These are phyloP conservation scores for Apiotrichum laibachii DNA, from an alignment of 1,284 basidiomycete species.

Conservation along the genomic window DNA sequence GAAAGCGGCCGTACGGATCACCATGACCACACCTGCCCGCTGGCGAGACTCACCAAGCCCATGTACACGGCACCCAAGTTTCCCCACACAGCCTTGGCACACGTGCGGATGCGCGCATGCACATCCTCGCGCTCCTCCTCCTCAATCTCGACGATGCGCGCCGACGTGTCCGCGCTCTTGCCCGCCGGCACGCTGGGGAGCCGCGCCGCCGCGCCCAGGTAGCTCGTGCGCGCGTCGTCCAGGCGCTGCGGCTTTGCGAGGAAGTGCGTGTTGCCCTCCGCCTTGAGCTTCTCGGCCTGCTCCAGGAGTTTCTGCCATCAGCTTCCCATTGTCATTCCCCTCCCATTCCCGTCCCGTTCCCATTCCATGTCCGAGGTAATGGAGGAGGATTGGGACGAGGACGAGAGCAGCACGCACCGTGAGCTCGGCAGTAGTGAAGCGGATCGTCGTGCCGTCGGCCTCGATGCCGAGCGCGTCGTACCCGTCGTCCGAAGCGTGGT, in stretches of 20 bases:
- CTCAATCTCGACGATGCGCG: constrained; percentile 2
- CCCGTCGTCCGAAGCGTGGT: constrained; percentile 24
- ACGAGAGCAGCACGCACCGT: constrained; percentile 28
- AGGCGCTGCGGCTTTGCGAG: constrained; percentile 29
- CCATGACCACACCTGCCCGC: too few species aligned
- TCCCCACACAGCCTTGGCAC: constrained; percentile 42
- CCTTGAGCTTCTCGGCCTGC: constrained; percentile 30
- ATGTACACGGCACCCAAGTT: constrained; percentile 46
- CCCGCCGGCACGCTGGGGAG: constrained; percentile 18
- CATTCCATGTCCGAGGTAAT: too few species aligned
- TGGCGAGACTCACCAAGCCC: constrained; percentile 23
- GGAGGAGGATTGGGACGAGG: too few species aligned
- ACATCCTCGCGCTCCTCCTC: constrained; percentile 25
- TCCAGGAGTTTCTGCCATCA: constrained; percentile 27
- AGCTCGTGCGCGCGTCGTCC: constrained; percentile 32
- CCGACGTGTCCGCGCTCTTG: background rate
- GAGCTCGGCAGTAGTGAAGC: constrained; percentile 29
- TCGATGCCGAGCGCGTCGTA: constrained; percentile 33
- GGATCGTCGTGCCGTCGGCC: constrained; percentile 25
- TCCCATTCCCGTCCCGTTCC: too few species aligned
- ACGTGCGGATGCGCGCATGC: constrained; percentile 31
- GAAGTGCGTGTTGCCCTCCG: constrained; percentile 41
- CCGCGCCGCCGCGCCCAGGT: constrained; percentile 32
- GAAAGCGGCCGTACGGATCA: too few species aligned
- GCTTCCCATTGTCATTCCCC: too few species aligned